phyloP scores from a whole-genome alignment of 148 eudicot species.

The Fagopyrum homotropicum region DNA sequence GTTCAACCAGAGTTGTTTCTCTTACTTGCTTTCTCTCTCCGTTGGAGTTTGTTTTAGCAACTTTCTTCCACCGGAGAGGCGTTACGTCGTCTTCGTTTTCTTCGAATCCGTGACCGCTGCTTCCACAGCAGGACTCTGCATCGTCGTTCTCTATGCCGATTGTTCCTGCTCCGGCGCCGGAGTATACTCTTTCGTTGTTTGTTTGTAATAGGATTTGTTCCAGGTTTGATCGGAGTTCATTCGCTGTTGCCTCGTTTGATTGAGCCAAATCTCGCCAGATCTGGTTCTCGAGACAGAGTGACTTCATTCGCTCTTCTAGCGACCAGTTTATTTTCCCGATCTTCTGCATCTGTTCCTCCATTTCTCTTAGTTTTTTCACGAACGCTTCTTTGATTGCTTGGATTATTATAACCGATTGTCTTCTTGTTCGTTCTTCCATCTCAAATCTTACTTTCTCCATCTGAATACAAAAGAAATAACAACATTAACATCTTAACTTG shows the following conservation, averaged over 20 bases:
- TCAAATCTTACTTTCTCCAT: constrained; percentile 51
- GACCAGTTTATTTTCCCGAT: constrained; percentile 50
- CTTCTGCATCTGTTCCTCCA: constrained; percentile 48
- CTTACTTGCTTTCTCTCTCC: neutral
- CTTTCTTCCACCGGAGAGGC: constrained; percentile 10
- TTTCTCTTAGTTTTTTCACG: constrained; percentile 37
- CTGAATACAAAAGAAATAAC: constrained; percentile 21
- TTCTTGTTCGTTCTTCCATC: constrained; percentile 43
- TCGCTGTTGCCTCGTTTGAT: constrained; percentile 75
- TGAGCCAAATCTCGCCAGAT: constrained; percentile 83
- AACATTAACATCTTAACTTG: neutral
- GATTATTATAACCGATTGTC: constrained; percentile 32
- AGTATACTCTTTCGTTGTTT: constrained; percentile 13
- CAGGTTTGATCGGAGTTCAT: constrained; percentile 45
- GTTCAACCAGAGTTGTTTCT: neutral
- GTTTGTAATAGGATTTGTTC: constrained; percentile 50
- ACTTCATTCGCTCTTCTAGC: constrained; percentile 53
- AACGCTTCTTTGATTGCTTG: constrained; percentile 41
- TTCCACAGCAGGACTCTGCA: constrained; percentile 74
- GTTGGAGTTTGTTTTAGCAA: neutral
- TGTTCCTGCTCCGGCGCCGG: constrained; percentile 12
- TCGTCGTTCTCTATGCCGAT: constrained; percentile 27
- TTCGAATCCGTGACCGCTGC: constrained; percentile 23
- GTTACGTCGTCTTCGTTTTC: neutral
- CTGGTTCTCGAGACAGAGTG: constrained; percentile 59